phyloP scores from a whole-genome alignment of 2,329 filamentous ascomycete species.

The Anisogramma anomala region DNA sequence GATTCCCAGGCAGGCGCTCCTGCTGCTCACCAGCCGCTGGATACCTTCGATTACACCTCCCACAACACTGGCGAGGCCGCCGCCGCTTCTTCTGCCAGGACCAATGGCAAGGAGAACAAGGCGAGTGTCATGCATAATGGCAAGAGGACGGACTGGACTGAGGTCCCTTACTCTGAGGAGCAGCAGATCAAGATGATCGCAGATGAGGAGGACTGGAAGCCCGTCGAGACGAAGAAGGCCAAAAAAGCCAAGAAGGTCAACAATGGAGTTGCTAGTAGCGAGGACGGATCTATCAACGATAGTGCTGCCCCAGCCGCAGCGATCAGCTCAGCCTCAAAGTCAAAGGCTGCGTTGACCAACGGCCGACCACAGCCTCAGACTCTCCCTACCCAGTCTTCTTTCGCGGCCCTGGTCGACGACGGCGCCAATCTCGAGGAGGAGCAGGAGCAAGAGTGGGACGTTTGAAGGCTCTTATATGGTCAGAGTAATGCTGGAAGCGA shows the following conservation, averaged over 20 bases:
- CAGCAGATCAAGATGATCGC: conserved; percentile 49
- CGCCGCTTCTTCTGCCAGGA: conserved; percentile 20
- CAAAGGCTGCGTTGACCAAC: conserved; percentile 20
- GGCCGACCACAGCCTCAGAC: conserved; percentile 21
- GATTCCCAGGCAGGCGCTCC: conserved; percentile 27
- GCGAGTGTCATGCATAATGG: conserved; percentile 23
- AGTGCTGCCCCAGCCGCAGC: conserved; percentile 14
- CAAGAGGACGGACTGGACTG: conserved; percentile 33
- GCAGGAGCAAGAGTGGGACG: conserved; percentile 41
- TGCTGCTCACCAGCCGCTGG: conserved; percentile 38
- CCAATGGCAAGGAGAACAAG: conserved; percentile 23
- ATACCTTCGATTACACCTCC: conserved; percentile 40
- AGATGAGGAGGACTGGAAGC: conserved; percentile 47
- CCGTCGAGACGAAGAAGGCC: conserved; percentile 38
- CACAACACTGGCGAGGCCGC: conserved; percentile 21
- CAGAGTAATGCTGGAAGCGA: neutral
- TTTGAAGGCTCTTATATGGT: conserved; percentile 21
- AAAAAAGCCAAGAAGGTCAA: conserved; percentile 33
- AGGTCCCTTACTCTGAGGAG: conserved; percentile 47
- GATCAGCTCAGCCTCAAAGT: conserved; percentile 14
- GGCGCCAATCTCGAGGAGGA: conserved; percentile 29
- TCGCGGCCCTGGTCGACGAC: conserved; percentile 36
- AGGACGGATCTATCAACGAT: conserved; percentile 15
- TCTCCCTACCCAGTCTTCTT: conserved; percentile 32
- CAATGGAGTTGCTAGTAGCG: conserved; percentile 22